Base-by-base conservation (phyloP, 208 protist genomes). In the Perkinsela sp. region DNA sequence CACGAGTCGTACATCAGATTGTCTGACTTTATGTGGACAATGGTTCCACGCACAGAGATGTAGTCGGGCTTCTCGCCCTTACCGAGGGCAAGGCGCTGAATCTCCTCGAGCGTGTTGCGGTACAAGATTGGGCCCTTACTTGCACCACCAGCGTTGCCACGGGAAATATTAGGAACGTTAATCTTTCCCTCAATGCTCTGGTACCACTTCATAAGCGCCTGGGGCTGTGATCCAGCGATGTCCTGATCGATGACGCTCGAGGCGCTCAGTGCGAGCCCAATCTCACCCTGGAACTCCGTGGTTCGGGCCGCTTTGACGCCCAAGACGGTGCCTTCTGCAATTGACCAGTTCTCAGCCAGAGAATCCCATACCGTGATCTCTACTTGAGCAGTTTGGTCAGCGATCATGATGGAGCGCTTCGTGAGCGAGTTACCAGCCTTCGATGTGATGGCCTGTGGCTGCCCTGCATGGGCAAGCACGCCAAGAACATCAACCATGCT, bases 311-410 rank as follows among this genome's bases (percentile, higher is more conserved):
- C 83, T n/a, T 85, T 81, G 68, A 90, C 72, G 32, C 83, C 85
- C 13, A 93, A 72, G 2, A 90, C 83, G 2, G 84, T 87, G 48
- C 86, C 86, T 0, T 75, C 69, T 0, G 71, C 68, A 71, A 78
- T 72, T 30, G 48, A 69, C 83, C 83, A 93, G 29, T 75, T 67
- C 72, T 81, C 78, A 31, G 88, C 88, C 68, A 85, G 77, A 28
- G 90, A 83, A 48, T 90, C 88, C 86, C 88, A 93, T 22, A 91
- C 73, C 2, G 88, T 93, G 13, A 91, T 75, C 70, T 91, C 85
- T 0, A 93, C 75, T 1, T 82, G 76, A 16, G 86, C 85, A 28
- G 78, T 85, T 67, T 71, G 75, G 75, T 93, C 88, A 32, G 70
- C 81, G 1, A 93, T 30, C 75, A 83, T 85, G 30, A 92, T 70